These are phyloP conservation scores for Exserohilum rostratum DNA, from an alignment of 2,329 filamentous ascomycete genomes.

Conservation along the genomic window DNA sequence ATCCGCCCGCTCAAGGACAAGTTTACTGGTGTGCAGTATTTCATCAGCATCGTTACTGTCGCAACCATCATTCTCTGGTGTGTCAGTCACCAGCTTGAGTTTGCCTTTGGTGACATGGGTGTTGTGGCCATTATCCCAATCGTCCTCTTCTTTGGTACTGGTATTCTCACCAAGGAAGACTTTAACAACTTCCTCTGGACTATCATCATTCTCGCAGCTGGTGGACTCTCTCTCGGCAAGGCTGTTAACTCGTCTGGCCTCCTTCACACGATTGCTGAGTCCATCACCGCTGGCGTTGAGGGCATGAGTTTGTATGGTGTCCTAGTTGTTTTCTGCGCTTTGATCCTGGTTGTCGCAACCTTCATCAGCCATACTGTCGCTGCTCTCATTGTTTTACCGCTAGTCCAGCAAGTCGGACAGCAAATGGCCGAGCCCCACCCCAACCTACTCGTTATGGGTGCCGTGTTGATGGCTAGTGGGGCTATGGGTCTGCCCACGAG, in stretches of 20 bases:
- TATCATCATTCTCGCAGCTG: slow-evolving; percentile 96
- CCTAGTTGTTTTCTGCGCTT: slow-evolving; percentile 78
- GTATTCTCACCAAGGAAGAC: slow-evolving; percentile 96
- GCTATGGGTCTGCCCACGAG: slow-evolving; percentile 96
- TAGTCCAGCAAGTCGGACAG: slow-evolving; percentile 84
- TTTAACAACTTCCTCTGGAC: slow-evolving; percentile 99
- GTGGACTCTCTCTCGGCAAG: slow-evolving; percentile 89
- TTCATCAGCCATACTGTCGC: slow-evolving; percentile 99
- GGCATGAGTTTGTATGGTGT: slow-evolving; percentile 85
- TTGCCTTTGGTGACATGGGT: slow-evolving; percentile 94
- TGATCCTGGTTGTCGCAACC: slow-evolving; percentile 92
- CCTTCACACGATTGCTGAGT: slow-evolving; percentile 81
- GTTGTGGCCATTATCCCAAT: slow-evolving; percentile 97
- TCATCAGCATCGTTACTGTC: slow-evolving; percentile 83
- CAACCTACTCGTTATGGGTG: slow-evolving; percentile 92
- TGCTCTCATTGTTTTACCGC: slow-evolving; percentile 88
- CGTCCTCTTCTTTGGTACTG: slow-evolving; percentile 93
- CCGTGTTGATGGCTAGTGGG: slow-evolving; percentile 95
- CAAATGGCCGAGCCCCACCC: slow-evolving; percentile 88
- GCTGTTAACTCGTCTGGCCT: slow-evolving; percentile 92
- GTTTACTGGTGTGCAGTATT: slow-evolving; percentile 90
- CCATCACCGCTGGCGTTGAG: slow-evolving; percentile 76
- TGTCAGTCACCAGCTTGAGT: slow-evolving; percentile 84
- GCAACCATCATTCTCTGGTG: slow-evolving; percentile 92
- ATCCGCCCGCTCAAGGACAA: slow-evolving; percentile 88